Conservation (phyloP, 2,329 filamentous ascomycete genomes). For the Penicillium sp. region DNA sequence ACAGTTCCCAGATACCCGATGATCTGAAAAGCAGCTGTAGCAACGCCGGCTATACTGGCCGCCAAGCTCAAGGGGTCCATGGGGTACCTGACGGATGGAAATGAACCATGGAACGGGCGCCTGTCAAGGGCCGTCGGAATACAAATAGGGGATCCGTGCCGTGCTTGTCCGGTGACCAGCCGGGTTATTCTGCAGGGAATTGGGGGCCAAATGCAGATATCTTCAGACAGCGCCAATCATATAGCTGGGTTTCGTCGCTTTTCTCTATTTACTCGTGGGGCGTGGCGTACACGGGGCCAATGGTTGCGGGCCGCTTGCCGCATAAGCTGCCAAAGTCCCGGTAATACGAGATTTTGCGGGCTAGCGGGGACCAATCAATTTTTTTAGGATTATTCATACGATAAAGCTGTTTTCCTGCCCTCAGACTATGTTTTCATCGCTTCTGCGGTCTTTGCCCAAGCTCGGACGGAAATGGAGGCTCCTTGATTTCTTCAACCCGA, state of each 20-base stretch:
- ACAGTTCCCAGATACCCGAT: slow-evolving; percentile 9
- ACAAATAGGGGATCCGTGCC: background rate
- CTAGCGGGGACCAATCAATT: background rate
- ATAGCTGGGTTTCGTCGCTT: background rate
- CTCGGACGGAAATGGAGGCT: too few relatives aligned
- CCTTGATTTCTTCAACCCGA: too few relatives aligned
- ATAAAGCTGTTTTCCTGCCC: too few relatives aligned
- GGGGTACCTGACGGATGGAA: background rate
- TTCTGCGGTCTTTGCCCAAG: too few relatives aligned
- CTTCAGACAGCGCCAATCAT: background rate
- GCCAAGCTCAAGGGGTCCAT: slow-evolving; percentile 18
- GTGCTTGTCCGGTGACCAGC: background rate
- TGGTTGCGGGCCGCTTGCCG: background rate
- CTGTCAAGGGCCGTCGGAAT: background rate
- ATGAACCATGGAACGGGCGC: background rate
- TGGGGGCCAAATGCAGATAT: background rate
- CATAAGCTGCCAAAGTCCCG: background rate
- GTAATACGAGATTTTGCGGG: background rate
- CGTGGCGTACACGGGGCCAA: background rate
- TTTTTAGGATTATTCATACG: too few relatives aligned
- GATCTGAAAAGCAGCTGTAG: slow-evolving; percentile 14
- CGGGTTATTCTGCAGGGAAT: background rate
- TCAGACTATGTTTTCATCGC: too few relatives aligned
- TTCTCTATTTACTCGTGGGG: background rate
- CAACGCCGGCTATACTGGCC: slow-evolving; percentile 14